phyloP scores from a whole-genome alignment of 1,139 yeast species.

The Nadsonia starkeyi-henricii region DNA sequence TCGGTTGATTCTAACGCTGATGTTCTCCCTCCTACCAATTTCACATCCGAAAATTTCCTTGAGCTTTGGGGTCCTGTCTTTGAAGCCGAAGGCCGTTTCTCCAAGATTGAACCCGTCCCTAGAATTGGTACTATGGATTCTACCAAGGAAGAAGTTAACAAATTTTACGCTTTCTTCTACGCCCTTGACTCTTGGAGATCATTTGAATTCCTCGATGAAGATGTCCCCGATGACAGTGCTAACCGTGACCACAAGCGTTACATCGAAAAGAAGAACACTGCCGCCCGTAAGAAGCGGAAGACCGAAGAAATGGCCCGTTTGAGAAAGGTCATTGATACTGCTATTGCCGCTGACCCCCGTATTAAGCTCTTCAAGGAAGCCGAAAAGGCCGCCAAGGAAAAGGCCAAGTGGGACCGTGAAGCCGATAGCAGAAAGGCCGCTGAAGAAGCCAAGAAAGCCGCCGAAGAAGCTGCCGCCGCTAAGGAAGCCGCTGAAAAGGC shows the following conservation, averaged over 20 bases:
- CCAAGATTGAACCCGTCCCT: conserved; percentile 84
- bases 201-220: conserved; percentile 96
- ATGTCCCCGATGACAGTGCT: conserved; percentile 97
- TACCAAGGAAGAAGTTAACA: conserved; percentile 73
- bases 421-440: conserved; percentile 96
- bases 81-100: conserved; percentile 81
- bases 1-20: conserved; percentile 87
- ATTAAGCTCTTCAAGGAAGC: conserved; percentile 84
- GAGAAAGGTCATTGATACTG: conserved; percentile 77
- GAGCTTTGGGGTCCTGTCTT: conserved; percentile 91
- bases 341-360: conserved; percentile 85
- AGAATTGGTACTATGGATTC: conserved; percentile 54
- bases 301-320: conserved; percentile 92
- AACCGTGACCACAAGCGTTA: conserved; percentile 99
- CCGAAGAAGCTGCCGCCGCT: conserved; percentile 73
- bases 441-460: conserved; percentile 65
- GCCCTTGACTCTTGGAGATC: conserved; percentile 97
- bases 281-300: conserved; percentile 94
- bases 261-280: conserved; percentile 92
- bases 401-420: conserved; percentile 94
- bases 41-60: conserved; percentile 54
- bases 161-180: conserved; percentile 84
- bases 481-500: conserved; percentile 67
- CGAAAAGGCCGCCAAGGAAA: conserved; percentile 90
- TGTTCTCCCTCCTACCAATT: conserved; percentile 59